Evolutionary conservation across 371 early-diverging fungal genomes (phyloP).

Genomic region (Mortierella sp.): DNA sequence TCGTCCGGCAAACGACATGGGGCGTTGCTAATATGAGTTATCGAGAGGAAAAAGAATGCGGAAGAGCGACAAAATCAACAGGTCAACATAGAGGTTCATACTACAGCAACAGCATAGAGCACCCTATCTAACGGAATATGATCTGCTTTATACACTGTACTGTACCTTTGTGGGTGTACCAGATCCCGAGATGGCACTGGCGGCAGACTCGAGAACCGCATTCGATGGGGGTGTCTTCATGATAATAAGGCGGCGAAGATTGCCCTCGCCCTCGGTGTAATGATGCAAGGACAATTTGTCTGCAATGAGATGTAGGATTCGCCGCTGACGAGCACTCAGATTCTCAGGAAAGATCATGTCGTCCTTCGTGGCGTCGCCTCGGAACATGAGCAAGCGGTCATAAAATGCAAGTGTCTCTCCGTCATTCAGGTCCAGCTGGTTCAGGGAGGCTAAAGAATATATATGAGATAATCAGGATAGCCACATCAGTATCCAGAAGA

Average conservation of each 20-base stretch:
- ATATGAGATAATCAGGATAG: neutral
- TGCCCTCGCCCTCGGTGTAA: conserved; percentile 66
- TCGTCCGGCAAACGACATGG: conserved; percentile 51
- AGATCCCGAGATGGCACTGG: neutral
- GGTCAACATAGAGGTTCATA: too few relatives aligned
- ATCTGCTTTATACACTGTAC: neutral
- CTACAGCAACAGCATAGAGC: too few relatives aligned
- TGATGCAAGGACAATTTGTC: conserved; percentile 65
- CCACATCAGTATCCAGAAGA: neutral
- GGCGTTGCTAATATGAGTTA: conserved; percentile 21
- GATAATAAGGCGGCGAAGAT: conserved; percentile 41
- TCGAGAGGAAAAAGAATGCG: neutral
- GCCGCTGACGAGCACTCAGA: conserved; percentile 61
- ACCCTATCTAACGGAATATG: too few relatives aligned
- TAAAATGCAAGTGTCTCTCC: conserved; percentile 74
- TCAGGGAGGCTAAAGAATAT: conserved; percentile 26
- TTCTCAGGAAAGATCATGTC: conserved; percentile 68
- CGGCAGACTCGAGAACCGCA: conserved; percentile 14
- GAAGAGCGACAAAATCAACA: too few relatives aligned
- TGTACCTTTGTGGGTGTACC: conserved; percentile 29
- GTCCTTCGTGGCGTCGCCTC: conserved; percentile 70
- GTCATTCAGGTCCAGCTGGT: conserved; percentile 75
- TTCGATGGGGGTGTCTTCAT: conserved; percentile 35
- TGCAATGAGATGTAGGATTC: conserved; percentile 66
- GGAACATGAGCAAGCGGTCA: conserved; percentile 74